Conservation (phyloP, 495 filamentous ascomycete genomes). For the Paragyromitra xinjiangensis region DNA sequence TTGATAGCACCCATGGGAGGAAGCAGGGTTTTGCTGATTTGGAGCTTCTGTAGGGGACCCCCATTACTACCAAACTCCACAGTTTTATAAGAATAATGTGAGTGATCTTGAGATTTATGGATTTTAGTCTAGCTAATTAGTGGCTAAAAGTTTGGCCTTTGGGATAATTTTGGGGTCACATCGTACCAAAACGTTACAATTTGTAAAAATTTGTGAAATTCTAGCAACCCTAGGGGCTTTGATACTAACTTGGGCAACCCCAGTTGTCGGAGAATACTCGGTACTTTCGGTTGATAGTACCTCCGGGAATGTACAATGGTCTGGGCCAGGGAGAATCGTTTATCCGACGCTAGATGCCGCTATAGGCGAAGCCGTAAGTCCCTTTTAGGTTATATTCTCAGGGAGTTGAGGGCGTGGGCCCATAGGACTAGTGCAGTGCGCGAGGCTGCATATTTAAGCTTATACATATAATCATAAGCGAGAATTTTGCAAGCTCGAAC, state of each 20-base stretch:
- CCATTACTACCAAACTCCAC: conserved; percentile 34
- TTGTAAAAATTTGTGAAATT: background rate
- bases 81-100: conserved; percentile 39
- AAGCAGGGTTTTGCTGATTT: background rate
- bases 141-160: conserved; percentile 20
- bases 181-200: conserved; percentile 35
- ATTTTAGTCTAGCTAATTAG: background rate
- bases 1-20: background rate
- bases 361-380: conserved; percentile 56
- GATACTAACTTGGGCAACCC: background rate
- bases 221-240: background rate
- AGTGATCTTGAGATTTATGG: background rate
- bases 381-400: conserved; percentile 58
- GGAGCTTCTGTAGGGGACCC: conserved; percentile 15
- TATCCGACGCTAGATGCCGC: conserved; percentile 62
- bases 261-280: conserved; percentile 35
- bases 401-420: background rate
- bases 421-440: too few relatives aligned
- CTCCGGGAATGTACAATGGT: conserved; percentile 31
- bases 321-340: conserved; percentile 30
- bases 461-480: too few relatives aligned
- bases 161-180: conserved; percentile 26
- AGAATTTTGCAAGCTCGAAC: too few relatives aligned
- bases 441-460: too few relatives aligned
- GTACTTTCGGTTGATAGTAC: conserved; percentile 30